Evolutionary conservation across 139 green algal species (phyloP).

Genomic region (Marvania coccoides): DNA sequence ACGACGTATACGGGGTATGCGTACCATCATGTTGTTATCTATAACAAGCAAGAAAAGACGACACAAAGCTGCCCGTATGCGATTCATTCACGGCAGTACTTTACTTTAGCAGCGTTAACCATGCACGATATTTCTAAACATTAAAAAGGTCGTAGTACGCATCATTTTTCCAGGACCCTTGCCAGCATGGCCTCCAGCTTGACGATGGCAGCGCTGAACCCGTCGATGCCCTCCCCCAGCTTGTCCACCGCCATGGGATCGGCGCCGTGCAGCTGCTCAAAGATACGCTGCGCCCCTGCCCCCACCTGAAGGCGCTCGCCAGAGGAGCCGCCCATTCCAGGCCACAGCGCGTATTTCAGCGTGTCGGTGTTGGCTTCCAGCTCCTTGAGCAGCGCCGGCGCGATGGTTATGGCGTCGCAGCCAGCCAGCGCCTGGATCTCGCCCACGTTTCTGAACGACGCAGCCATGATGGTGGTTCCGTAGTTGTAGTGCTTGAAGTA

Average conservation of each 20-base stretch:
- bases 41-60: too few species aligned
- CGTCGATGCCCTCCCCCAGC: slow-evolving; percentile 75
- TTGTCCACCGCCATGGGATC: slow-evolving; percentile 85
- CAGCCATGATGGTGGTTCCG: slow-evolving; percentile 82
- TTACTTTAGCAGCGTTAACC: too few species aligned
- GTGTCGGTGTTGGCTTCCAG: slow-evolving; percentile 56
- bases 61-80: too few species aligned
- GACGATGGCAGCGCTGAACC: slow-evolving; percentile 53
- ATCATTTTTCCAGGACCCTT: too few species aligned
- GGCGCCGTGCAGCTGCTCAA: slow-evolving; percentile 51
- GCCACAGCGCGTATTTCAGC: slow-evolving; percentile 63
- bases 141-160: too few species aligned
- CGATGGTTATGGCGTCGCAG: slow-evolving; percentile 90
- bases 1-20: too few species aligned
- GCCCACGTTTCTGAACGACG: slow-evolving; percentile 77
- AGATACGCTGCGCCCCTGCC: slow-evolving; percentile 33
- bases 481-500: slow-evolving; percentile 76
- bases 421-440: slow-evolving; percentile 80
- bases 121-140: too few species aligned
- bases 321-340: slow-evolving; percentile 30
- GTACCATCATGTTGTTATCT: too few species aligned
- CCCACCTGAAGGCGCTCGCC: slow-evolving; percentile 20
- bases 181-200: slow-evolving; percentile 53
- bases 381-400: slow-evolving; percentile 71
- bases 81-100: too few species aligned